phyloP scores from a whole-genome alignment of 2,329 filamentous ascomycete species.

The Mycosphaerella sp. region DNA sequence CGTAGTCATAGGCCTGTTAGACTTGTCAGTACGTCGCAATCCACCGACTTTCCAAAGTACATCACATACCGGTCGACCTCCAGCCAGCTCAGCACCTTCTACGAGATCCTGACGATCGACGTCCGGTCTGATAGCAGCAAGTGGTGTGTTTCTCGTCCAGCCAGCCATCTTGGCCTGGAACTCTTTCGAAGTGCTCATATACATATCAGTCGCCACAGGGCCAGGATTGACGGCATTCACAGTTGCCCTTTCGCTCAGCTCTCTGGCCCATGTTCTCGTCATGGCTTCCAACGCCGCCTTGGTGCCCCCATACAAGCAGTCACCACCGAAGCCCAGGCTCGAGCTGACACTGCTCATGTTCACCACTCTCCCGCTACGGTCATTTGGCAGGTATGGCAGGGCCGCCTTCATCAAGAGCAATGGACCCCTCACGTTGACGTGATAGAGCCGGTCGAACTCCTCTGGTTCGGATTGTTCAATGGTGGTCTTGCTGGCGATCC shows the following conservation, averaged over 20 bases:
- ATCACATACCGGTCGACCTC: conserved; percentile 47
- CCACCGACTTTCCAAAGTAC: conserved; percentile 36
- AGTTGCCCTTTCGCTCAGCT: conserved; percentile 55
- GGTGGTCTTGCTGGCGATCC: conserved; percentile 57
- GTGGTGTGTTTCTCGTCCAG: conserved; percentile 58
- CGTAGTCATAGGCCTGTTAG: conserved; percentile 53
- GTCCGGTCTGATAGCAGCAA: conserved; percentile 55
- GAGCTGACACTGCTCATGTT: conserved; percentile 56
- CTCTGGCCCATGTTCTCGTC: conserved; percentile 62
- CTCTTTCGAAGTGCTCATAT: conserved; percentile 46
- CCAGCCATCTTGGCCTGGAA: conserved; percentile 57
- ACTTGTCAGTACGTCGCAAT: conserved; percentile 21
- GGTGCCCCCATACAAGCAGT: conserved; percentile 59
- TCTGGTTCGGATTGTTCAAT: conserved; percentile 56
- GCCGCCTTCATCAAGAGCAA: conserved; percentile 70
- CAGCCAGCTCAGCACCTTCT: conserved; percentile 39
- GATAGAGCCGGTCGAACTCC: conserved; percentile 67
- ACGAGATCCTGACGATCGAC: conserved; percentile 56
- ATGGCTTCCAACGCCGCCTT: conserved; percentile 63
- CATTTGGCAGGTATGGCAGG: conserved; percentile 60
- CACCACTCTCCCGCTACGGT: conserved; percentile 60
- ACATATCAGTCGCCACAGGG: conserved; percentile 63
- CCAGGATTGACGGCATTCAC: conserved; percentile 63
- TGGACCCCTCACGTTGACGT: conserved; percentile 76
- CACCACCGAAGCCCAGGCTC: conserved; percentile 51